Percentiles rank a stretch among this genome's conserved stretches.
phyloP scores from a whole-genome alignment of 2,329 filamentous ascomycete genomes.

The Calonectria crousiana region DNA sequence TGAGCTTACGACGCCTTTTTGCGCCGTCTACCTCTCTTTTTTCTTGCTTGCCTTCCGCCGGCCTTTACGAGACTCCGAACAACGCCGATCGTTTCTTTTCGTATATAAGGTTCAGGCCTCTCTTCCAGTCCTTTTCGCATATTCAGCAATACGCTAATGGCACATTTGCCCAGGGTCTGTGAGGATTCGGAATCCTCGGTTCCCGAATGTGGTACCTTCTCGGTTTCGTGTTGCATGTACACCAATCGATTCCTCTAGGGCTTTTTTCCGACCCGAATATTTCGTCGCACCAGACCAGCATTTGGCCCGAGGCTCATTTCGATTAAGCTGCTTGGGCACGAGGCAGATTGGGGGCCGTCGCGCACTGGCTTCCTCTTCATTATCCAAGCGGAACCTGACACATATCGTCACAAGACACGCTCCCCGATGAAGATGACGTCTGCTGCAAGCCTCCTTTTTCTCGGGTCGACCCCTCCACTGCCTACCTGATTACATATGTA shows the following conservation, averaged over 20 bases:
- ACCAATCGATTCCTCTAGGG: slow-evolving; percentile 1
- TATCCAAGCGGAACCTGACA: not conserved
- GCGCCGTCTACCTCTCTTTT: not conserved
- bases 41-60: not conserved
- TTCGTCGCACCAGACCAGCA: slow-evolving; percentile 6
- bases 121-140: not conserved
- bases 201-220: slow-evolving; percentile 9
- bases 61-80: not conserved
- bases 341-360: not conserved
- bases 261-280: slow-evolving; percentile 10
- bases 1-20: slow-evolving; percentile 28
- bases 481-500: not conserved
- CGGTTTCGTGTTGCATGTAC: slow-evolving; percentile 14
- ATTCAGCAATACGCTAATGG: not conserved
- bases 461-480: not conserved
- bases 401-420: slow-evolving; percentile 3
- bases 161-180: not conserved
- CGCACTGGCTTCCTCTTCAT: not conserved
- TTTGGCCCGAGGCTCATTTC: not conserved
- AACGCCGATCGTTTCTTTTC: slow-evolving; percentile 1
- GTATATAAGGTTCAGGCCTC: slow-evolving; percentile 17
- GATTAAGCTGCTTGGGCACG: slow-evolving; percentile 6
- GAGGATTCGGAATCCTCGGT: slow-evolving; percentile 13
- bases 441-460: not conserved
- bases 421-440: slow-evolving; percentile 9